Evolutionary conservation across 176 grass and related monocot genomes (phyloP), one percentile per base, ranked within the genome.

Genomic region (Bromus sterilis): DNA sequence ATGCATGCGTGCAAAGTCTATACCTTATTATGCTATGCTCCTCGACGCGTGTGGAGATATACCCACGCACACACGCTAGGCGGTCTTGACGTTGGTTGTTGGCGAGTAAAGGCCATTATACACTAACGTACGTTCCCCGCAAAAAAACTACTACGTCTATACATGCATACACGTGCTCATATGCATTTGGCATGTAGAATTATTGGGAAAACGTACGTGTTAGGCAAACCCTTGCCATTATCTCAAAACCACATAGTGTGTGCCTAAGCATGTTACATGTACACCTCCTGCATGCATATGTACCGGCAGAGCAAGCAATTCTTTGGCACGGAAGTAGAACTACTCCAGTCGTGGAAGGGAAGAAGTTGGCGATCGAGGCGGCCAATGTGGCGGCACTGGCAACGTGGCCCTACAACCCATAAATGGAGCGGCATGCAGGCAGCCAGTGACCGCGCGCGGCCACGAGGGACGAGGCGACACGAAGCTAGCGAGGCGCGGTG

Each of bases 401-500:
- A 87, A 34, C 48, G 66, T 53, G 79, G 65, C 69, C 57, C 78
- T 62, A 48, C 76, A 37, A 53, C n/a, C 42, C 77, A 62, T 35
- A 11, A 79, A 46, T 88, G 66, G 66, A 67, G 35, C 64, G 66
- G 9, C 26, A n/a, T 16, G 31, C 42, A 71, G 68, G 14, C 60
- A 76, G 77, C 82, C 87, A 81, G 82, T 42, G 8, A 30, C 81
- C 60, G 51, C 39, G 30, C 3, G 43, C 71, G 72, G 72, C 82
- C 87, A 85, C 82, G 71, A 12, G 72, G 72, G 71, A 77, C 71
- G 82, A 71, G 73, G 46, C 72, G 78, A 48, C 75, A 68, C 57
- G 80, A 79, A 66, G 63, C 64, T 72, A 29, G 81, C 33, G 41
- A 11, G 60, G 35, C 72, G 3, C 66, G 68, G 76, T 61, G 78